These are phyloP conservation scores for Zymoseptoria tritici DNA, from an alignment of 2,329 filamentous ascomycete genomes.

Conservation along the genomic window DNA sequence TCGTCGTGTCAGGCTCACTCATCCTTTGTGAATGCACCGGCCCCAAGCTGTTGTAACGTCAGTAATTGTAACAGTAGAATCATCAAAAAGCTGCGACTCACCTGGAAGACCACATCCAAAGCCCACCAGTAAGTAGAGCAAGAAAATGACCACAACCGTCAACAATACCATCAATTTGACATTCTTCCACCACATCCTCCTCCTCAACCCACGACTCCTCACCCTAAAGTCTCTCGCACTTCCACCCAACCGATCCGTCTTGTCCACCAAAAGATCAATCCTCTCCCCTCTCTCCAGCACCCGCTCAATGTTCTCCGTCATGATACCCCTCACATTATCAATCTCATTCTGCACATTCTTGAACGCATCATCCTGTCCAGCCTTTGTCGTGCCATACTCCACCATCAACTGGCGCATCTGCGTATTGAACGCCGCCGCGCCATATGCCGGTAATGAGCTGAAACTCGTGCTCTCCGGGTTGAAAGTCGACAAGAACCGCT, in stretches of 20 bases:
- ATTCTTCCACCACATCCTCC: slow-evolving; percentile 99
- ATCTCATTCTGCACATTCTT: slow-evolving; percentile 80
- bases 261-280: slow-evolving; percentile 89
- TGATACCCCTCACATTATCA: slow-evolving; percentile 82
- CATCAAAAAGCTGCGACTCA: slow-evolving; percentile 20
- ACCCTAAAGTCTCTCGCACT: slow-evolving; percentile 87
- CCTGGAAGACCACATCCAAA: slow-evolving; percentile 65
- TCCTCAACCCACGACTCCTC: slow-evolving; percentile 73
- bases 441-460: slow-evolving; percentile 73
- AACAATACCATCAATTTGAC: slow-evolving; percentile 84
- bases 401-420: slow-evolving; percentile 71
- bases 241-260: slow-evolving; percentile 86
- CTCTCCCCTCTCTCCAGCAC: slow-evolving; percentile 84
- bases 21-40: slow-evolving; percentile 16
- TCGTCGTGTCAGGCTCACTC: neutral
- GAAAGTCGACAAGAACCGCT: slow-evolving; percentile 71
- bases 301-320: slow-evolving; percentile 90
- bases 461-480: slow-evolving; percentile 63
- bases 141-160: slow-evolving; percentile 62
- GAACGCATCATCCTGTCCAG: slow-evolving; percentile 72
- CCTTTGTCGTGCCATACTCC: slow-evolving; percentile 72
- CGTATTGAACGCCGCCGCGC: slow-evolving; percentile 78
- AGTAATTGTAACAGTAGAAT: neutral
- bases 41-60: slow-evolving; percentile 19
- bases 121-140: slow-evolving; percentile 64